These are phyloP conservation scores for Penicillium sp. DNA, from an alignment of 2,329 filamentous ascomycete species.

Conservation along the genomic window DNA sequence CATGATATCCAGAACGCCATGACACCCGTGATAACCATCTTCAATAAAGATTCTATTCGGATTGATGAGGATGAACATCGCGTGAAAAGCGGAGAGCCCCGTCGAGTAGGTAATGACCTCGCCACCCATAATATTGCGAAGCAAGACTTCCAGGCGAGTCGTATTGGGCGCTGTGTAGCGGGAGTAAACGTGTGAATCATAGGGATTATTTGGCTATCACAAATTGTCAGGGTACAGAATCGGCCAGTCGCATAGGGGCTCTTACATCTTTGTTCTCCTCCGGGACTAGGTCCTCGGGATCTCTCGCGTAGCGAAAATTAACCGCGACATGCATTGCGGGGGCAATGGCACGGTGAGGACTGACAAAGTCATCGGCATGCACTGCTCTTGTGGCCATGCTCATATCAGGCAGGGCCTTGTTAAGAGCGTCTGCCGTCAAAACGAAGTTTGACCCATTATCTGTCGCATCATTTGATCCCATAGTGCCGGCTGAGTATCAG, in stretches of 20 bases:
- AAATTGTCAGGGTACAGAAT: neutral
- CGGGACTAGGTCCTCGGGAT: conserved; percentile 12
- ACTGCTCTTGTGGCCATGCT: conserved; percentile 12
- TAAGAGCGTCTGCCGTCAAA: conserved; percentile 8
- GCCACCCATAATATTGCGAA: conserved; percentile 11
- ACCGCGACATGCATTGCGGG: conserved; percentile 18
- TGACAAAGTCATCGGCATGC: conserved; percentile 20
- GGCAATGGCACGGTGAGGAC: conserved; percentile 17
- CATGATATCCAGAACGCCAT: conserved; percentile 75
- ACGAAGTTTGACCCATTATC: conserved; percentile 7
- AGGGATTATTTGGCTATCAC: conserved; percentile 10
- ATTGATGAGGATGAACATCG: conserved; percentile 75
- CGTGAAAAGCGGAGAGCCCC: conserved; percentile 85
- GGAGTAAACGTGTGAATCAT: conserved; percentile 16
- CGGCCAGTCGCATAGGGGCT: neutral
- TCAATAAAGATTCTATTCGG: conserved; percentile 79
- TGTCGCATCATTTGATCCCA: conserved; percentile 1
- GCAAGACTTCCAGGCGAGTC: conserved; percentile 12
- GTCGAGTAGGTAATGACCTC: conserved; percentile 66
- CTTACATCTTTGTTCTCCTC: conserved; percentile 18
- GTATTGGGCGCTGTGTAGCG: conserved; percentile 17
- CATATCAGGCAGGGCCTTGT: conserved; percentile 14
- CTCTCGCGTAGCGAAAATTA: conserved; percentile 17
- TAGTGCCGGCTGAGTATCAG: neutral
- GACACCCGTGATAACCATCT: conserved; percentile 88